These are phyloP conservation scores for Tricholoma saponaceum DNA, from an alignment of 768 basidiomycete species.

Conservation along the genomic window DNA sequence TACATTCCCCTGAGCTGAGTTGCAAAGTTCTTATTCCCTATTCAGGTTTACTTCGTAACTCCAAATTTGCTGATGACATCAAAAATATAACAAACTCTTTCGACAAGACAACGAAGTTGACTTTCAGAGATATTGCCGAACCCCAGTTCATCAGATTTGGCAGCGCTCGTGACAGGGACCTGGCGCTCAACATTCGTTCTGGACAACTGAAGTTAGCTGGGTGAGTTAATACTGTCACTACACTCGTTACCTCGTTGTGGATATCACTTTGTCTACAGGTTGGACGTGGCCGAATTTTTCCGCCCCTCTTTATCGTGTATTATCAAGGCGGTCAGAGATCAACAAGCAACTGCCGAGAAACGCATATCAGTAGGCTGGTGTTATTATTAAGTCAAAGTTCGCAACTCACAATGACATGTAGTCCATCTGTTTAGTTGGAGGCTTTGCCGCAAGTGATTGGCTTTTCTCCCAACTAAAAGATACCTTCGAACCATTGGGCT, in stretches of 20 bases:
- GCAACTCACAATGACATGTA: conserved; percentile 6
- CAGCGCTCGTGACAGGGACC: conserved; percentile 35
- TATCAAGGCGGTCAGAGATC: conserved; percentile 3
- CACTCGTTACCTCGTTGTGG: neutral
- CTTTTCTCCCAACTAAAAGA: conserved; percentile 30
- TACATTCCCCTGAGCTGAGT: neutral
- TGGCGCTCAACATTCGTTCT: conserved; percentile 32
- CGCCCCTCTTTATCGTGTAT: conserved; percentile 16
- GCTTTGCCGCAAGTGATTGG: conserved; percentile 42
- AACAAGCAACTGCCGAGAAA: conserved; percentile 1
- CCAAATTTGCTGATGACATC: conserved; percentile 37
- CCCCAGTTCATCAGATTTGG: conserved; percentile 47
- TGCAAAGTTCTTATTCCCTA: neutral
- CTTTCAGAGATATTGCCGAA: conserved; percentile 36
- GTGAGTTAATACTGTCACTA: conserved; percentile 19
- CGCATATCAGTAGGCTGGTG: conserved; percentile 14
- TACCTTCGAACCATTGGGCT: conserved; percentile 13
- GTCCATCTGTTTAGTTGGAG: conserved; percentile 41
- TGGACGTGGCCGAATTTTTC: conserved; percentile 14
- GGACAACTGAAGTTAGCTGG: conserved; percentile 43
- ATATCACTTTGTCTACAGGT: conserved; percentile 1
- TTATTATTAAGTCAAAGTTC: neutral
- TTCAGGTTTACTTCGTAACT: conserved; percentile 35
- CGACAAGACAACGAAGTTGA: conserved; percentile 43
- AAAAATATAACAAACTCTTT: conserved; percentile 40